Base-by-base conservation (phyloP, 2,329 filamentous ascomycete genomes). In the Bipolaris gigantea region DNA sequence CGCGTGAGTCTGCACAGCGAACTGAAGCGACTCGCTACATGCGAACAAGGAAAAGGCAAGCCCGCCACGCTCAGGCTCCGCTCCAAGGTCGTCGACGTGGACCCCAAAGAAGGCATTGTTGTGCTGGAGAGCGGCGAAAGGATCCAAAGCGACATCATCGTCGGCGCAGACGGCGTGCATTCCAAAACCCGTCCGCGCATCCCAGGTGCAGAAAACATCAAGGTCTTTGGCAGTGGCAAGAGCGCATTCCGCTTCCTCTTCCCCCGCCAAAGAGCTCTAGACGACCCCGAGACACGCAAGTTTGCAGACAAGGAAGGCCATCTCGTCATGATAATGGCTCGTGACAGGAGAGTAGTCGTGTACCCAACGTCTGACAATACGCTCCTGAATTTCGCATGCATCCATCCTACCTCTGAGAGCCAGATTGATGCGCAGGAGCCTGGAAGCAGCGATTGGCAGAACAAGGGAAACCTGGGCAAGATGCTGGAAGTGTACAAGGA, bases 241-340 rank as follows among this genome's bases (percentile, higher is more conserved):
- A 82, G 79, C 39, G 82, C 83, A 0, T 86, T 84, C 64, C 76
- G 83, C 7, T 86, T 85, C 67, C 65, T 85, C 5, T 75, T 86
- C 0, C 72, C 77, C 0, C 75, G 76, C 1, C 77, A 82, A 13
- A 74, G 72, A 4, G 73, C 75, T 0, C 53, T 75, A 5, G 72
- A 64, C 38, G 77, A 74, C 63, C 79, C 63, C 23, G 75, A 64
- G 55, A 78, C 69, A 38, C 75, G 46, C 8, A 71, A 72, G 13
- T 73, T 77, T 40, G 75, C 69, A 0, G 62, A 74, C 15, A 60
- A 69, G 4, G 66, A 73, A 1, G 77, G 79, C 55, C 62, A 77
- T 15, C 61, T 81, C 13, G 65, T 73, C n/a, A 78, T 81, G 66
- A 77, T 75, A 58, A 73, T 78, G 39, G 76, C 64, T 0, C 52